Evolutionary conservation across 2,329 filamentous ascomycete genomes (phyloP), one percentile per base, ranked within the genome.

Genomic region (Aspergillus transmontanensis): DNA sequence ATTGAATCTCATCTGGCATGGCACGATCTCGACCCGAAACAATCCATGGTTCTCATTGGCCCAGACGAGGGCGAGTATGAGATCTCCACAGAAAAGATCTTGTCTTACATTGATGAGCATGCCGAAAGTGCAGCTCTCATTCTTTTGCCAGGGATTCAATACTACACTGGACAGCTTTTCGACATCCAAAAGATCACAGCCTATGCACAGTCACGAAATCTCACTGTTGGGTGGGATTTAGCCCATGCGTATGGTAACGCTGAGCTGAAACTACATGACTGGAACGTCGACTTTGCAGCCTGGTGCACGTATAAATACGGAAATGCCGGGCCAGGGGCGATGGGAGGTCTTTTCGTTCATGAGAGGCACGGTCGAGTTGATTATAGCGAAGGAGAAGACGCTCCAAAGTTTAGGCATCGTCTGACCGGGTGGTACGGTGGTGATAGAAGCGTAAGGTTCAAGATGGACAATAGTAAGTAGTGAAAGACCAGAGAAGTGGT

Each of bases 251-350:
- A 86, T 46, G 93, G 91, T 36, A 97, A 97, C 71, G 90, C 94
- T 3, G 87, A 89, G 32, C 78, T 96, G 11, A 80, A 85, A 62
- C 83, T 97, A 23, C 92, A 96, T 75, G 91, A 94, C 71, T 96
- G 93, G 93, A 85, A 91, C 68, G 92, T 95, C 45, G 93, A 96
- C 76, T 96, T 96, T 70, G 93, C 93, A 10, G 91, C 85, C 61
- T 96, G 93, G 93, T 96, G 93, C 79, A 94, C 90, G 9, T 97
- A 96, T 84, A 96, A 97, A 81, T 96, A 96, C 79, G 86, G 95
- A 75, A 96, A 96, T 74, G 87, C 89, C 23, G 93, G 93, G 0
- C 92, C 93, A 0, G 93, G 93, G 1, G 84, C 88, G 9, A 95
- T 95, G 64, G 92, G 85, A 0, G 92, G 91, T 1, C 83, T 89